Evolutionary conservation across 805 yeast species (phyloP).

Genomic region (Saturnispora diversa): DNA sequence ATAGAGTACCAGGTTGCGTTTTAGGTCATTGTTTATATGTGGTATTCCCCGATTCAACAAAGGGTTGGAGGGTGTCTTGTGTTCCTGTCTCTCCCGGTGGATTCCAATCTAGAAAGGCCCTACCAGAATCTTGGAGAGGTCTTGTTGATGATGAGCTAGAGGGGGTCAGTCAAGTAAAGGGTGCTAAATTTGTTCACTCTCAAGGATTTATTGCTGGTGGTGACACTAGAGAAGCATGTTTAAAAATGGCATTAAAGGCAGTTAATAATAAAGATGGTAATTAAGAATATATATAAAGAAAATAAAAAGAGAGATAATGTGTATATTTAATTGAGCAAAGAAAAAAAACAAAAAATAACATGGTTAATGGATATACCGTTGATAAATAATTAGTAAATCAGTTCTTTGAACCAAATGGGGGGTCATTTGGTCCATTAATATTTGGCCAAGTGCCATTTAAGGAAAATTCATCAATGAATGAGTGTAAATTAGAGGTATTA

Average conservation of each 20-base stretch:
- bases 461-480: constrained; percentile 8
- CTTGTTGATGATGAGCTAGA: constrained; percentile 75
- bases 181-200: constrained; percentile 86
- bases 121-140: constrained; percentile 90
- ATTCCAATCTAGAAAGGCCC: constrained; percentile 73
- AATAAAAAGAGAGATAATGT: constrained; percentile 2
- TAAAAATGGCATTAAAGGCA: constrained; percentile 12
- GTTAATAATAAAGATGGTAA: constrained; percentile 5
- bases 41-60: constrained; percentile 61
- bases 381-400: not conserved
- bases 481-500: constrained; percentile 1
- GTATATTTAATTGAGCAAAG: constrained; percentile 3
- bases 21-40: constrained; percentile 59
- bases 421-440: constrained; percentile 1
- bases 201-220: constrained; percentile 97
- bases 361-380: too few species aligned
- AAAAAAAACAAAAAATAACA: constrained; percentile 1
- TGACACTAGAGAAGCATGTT: constrained; percentile 52
- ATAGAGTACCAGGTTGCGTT: not conserved
- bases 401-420: not conserved
- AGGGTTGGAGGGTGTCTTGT: constrained; percentile 79
- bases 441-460: constrained; percentile 9
- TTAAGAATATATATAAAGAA: constrained; percentile 3
- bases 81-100: constrained; percentile 67
- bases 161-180: constrained; percentile 62